Conservation (phyloP, 2,329 filamentous ascomycete species). For the Xylariales sp. region DNA sequence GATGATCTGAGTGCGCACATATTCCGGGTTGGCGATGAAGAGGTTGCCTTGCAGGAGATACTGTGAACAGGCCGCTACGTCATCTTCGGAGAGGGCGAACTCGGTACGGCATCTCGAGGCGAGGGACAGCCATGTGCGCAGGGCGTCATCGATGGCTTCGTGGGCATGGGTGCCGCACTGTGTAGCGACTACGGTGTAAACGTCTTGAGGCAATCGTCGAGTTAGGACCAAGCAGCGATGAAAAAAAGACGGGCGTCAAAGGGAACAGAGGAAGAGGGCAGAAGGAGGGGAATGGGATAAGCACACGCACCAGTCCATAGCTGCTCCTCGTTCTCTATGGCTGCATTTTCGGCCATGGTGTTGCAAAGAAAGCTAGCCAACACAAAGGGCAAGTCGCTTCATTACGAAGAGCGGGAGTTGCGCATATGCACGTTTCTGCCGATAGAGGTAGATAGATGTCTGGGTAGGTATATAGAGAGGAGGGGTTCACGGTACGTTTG, state of each 20-base stretch:
- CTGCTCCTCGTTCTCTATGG: conserved; percentile 82
- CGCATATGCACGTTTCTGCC: conserved; percentile 24
- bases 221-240: conserved; percentile 7
- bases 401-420: conserved; percentile 40
- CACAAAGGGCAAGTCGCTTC: conserved; percentile 39
- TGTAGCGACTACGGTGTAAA: conserved; percentile 59
- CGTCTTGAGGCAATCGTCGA: conserved; percentile 55
- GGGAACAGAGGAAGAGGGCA: not conserved
- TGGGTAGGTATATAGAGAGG: too few relatives aligned
- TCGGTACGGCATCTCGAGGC: conserved; percentile 80
- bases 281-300: conserved; percentile 11
- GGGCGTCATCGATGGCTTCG: conserved; percentile 80
- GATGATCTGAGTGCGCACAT: conserved; percentile 92
- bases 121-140: conserved; percentile 86
- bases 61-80: conserved; percentile 83
- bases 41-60: conserved; percentile 80
- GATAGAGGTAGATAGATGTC: not conserved
- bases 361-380: conserved; percentile 39
- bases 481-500: too few relatives aligned
- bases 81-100: conserved; percentile 80
- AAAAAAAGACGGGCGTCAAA: too few relatives aligned
- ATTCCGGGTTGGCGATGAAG: conserved; percentile 80
- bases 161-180: conserved; percentile 59
- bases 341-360: conserved; percentile 64
- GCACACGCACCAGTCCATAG: conserved; percentile 83